These are phyloP conservation scores for Suillus bovinus DNA, from an alignment of 768 basidiomycete genomes.

Conservation along the genomic window DNA sequence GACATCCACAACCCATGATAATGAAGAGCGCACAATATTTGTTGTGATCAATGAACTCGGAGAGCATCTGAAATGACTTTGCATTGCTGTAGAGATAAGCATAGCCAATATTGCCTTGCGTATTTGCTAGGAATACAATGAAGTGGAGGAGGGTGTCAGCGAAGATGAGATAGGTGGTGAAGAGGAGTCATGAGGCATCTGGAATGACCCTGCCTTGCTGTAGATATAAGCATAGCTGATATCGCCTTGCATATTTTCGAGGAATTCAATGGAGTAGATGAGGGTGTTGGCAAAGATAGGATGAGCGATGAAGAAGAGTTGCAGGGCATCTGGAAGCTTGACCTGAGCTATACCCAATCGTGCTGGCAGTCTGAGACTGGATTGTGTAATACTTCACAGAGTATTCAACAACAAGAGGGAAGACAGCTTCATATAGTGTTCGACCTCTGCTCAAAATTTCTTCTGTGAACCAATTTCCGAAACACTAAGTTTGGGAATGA, in stretches of 20 bases:
- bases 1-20: conserved; percentile 47
- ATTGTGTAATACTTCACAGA: conserved; percentile 58
- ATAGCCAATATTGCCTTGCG: conserved; percentile 48
- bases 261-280: too few relatives aligned
- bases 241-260: too few relatives aligned
- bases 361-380: conserved; percentile 49
- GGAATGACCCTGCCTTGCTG: too few relatives aligned
- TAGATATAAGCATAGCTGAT: too few relatives aligned
- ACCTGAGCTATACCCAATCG: conserved; percentile 51
- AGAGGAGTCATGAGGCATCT: conserved; percentile 32
- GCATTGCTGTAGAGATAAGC: conserved; percentile 66
- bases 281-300: too few relatives aligned
- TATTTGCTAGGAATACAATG: conserved; percentile 70
- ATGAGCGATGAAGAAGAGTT: too few relatives aligned
- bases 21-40: conserved; percentile 51
- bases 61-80: conserved; percentile 47
- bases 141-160: conserved; percentile 68
- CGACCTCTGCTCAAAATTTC: conserved; percentile 42
- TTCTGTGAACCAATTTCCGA: conserved; percentile 30
- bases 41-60: conserved; percentile 40
- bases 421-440: conserved; percentile 64
- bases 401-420: conserved; percentile 69
- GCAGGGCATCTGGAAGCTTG: too few relatives aligned
- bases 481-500: conserved; percentile 35
- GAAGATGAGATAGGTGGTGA: conserved; percentile 56